Base-by-base conservation (phyloP, 2,329 filamentous ascomycete species). In the Diaporthe amygdali region DNA sequence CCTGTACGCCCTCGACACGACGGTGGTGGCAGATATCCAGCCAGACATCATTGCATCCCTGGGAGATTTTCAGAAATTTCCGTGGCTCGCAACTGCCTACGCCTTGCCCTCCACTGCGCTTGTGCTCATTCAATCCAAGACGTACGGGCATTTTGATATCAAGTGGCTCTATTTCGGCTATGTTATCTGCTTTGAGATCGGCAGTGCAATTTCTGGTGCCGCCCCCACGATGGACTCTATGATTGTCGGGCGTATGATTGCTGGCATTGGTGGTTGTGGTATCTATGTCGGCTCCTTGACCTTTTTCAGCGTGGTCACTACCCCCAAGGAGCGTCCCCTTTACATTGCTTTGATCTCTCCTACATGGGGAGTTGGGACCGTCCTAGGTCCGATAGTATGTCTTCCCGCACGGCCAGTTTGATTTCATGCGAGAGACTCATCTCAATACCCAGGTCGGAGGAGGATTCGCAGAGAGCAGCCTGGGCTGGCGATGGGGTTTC, bases 191-290 rank as follows among this genome's bases (percentile, higher is more conserved):
- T 49, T 49, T 25, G 47, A 22, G 5, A 25, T 15, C 47, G 47
- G 47, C 3, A 22, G 7, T 7, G 82, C 83, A 0, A 66, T 85
- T 1, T 86, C 84, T 68, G 85, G 84, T 49, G 84, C 77, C 0
- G 82, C 84, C 1, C 82, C 81, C 1, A 81, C 71, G 34, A 85
- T 86, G 79, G 76, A 82, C 70, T 83, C 83, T 27, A 73, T 89
- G 17, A 88, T 89, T 68, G 76, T 85, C 22, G 85, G 85, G 8
- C 79, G 85, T 12, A 83, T 80, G 20, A 77, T 86, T 44, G 80
- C 80, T 64, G 85, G 85, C 49, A 74, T 82, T 22, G 84, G 85
- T 2, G 85, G 84, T 0, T 75, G 76, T 3, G 85, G 84, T 6
- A 81, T 85, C 76, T 86, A 85, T 63, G 56, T 79, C 3, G 82